Percentiles rank a stretch among this genome's conserved stretches.
phyloP scores from a whole-genome alignment of 257 asterid species.

The Jacaranda mimosifolia region DNA sequence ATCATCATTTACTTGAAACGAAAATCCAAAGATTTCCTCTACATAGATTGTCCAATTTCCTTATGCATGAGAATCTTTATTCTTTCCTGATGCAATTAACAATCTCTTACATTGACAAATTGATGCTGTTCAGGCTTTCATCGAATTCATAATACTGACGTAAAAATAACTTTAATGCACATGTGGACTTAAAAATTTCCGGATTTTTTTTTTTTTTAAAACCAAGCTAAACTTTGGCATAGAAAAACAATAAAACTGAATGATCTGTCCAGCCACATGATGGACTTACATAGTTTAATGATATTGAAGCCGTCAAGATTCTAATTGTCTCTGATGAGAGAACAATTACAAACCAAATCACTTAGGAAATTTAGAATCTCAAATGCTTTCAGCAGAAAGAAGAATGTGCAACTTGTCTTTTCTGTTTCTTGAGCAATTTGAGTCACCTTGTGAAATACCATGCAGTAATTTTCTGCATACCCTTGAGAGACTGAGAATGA shows the following conservation, averaged over 20 bases:
- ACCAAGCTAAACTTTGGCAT: too few relatives aligned
- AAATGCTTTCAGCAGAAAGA: slow-evolving; percentile 10
- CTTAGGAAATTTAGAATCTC: not conserved
- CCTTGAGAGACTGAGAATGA: too few relatives aligned
- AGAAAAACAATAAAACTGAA: too few relatives aligned
- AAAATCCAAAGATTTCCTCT: not conserved
- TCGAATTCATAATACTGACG: too few relatives aligned
- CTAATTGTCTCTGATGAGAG: slow-evolving; percentile 28
- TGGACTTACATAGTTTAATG: not conserved
- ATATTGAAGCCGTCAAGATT: slow-evolving; percentile 18
- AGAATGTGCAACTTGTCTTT: slow-evolving; percentile 18
- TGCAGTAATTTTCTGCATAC: not conserved
- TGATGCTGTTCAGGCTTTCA: not conserved
- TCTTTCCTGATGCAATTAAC: not conserved
- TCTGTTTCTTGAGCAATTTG: not conserved
- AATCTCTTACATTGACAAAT: not conserved
- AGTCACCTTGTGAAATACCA: not conserved
- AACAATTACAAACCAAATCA: slow-evolving; percentile 22
- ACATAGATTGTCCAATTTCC: not conserved
- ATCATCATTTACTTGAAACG: too few relatives aligned
- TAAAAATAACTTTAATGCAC: too few relatives aligned
- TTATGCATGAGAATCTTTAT: not conserved
- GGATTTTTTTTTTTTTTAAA: not conserved
- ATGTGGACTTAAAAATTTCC: too few relatives aligned
- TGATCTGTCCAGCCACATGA: not conserved